These are phyloP conservation scores for Rhizophagus clarus DNA, from an alignment of 192 early-diverging fungal species.

Conservation along the genomic window DNA sequence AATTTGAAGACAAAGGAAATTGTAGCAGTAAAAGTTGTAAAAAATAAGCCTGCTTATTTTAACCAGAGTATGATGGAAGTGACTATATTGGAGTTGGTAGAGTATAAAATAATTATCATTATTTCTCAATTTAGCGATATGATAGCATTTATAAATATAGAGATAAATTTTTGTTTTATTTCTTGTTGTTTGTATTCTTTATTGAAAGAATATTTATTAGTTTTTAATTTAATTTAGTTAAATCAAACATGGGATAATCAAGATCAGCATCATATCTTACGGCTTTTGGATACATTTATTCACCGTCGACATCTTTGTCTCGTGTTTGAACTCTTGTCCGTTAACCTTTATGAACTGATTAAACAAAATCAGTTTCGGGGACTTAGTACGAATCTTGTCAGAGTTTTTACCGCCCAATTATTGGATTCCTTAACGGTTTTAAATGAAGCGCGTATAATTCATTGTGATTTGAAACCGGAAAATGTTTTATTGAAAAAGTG, in stretches of 20 bases:
- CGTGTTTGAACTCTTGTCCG: constrained; percentile 95
- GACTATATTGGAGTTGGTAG: constrained; percentile 84
- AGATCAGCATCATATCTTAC: constrained; percentile 88
- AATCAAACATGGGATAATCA: constrained; percentile 86
- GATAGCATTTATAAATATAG: not conserved
- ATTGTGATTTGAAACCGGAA: constrained; percentile 99
- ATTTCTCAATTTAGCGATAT: not conserved
- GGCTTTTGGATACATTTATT: constrained; percentile 91
- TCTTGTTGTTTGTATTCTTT: constrained; percentile 1
- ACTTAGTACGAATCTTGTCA: constrained; percentile 89
- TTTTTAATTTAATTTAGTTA: constrained; percentile 52
- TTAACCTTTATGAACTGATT: constrained; percentile 98
- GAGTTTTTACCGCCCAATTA: constrained; percentile 91
- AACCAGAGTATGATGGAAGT: constrained; percentile 98
- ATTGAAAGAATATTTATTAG: not conserved
- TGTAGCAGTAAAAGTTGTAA: constrained; percentile 96
- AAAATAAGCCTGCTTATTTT: constrained; percentile 97
- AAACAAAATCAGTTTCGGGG: constrained; percentile 98
- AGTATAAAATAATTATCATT: not conserved
- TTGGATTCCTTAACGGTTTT: constrained; percentile 88
- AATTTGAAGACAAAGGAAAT: constrained; percentile 91
- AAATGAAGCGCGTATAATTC: constrained; percentile 88
- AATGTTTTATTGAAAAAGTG: constrained; percentile 91
- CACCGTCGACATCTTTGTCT: constrained; percentile 92
- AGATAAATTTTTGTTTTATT: too few species aligned